phyloP scores from a whole-genome alignment of 768 basidiomycete species.

The Kwoniella heveanensis region DNA sequence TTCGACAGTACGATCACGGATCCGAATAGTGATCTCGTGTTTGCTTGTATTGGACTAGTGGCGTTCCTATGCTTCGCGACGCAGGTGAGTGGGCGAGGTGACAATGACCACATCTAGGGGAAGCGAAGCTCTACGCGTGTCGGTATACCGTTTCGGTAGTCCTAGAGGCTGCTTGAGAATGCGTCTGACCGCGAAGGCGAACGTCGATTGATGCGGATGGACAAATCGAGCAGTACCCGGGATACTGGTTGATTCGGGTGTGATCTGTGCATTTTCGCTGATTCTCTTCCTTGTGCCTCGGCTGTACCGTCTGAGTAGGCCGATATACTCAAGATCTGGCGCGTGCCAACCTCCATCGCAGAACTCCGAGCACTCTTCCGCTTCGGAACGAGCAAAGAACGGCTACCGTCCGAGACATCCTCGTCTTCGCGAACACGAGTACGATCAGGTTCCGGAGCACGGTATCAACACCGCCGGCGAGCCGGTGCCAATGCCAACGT shows the following conservation, averaged over 20 bases:
- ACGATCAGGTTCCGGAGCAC: not conserved
- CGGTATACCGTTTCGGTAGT: too few species aligned
- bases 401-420: not conserved
- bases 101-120: too few species aligned
- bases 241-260: too few species aligned
- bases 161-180: too few species aligned
- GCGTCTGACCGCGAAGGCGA: too few species aligned
- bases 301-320: not conserved
- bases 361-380: conserved; percentile 2
- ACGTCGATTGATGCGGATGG: too few species aligned
- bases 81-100: conserved; percentile 14
- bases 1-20: conserved; percentile 19
- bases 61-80: conserved; percentile 18
- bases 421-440: not conserved
- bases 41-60: conserved; percentile 12
- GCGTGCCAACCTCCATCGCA: conserved; percentile 5
- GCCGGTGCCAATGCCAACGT: too few species aligned
- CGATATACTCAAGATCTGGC: conserved; percentile 16
- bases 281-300: too few species aligned
- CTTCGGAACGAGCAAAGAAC: not conserved
- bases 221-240: too few species aligned
- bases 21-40: conserved; percentile 12
- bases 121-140: too few species aligned
- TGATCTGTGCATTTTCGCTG: too few species aligned
- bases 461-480: not conserved